Evolutionary conservation across 2,329 filamentous ascomycete species (phyloP).

Genomic region (Penicillium expansum): DNA sequence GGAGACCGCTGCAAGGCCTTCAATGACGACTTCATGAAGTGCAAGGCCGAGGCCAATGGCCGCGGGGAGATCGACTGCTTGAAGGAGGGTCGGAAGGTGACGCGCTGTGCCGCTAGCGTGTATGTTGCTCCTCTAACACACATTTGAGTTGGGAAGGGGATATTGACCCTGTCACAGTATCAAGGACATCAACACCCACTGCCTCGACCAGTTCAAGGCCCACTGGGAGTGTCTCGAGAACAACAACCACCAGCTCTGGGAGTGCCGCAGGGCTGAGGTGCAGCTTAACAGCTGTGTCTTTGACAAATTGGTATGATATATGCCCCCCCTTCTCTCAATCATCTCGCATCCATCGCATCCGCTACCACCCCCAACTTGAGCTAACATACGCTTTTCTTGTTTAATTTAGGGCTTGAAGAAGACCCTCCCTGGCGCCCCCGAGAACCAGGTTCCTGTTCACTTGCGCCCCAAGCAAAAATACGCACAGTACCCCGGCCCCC

Average conservation of each 20-base stretch:
- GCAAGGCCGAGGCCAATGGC: slow-evolving; percentile 92
- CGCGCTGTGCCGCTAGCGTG: slow-evolving; percentile 94
- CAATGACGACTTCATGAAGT: slow-evolving; percentile 99
- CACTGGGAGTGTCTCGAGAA: slow-evolving; percentile 97
- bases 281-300: slow-evolving; percentile 93
- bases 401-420: slow-evolving; percentile 70
- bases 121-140: slow-evolving; percentile 53
- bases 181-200: slow-evolving; percentile 94
- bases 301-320: slow-evolving; percentile 77
- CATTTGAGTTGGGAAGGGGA: background rate
- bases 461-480: slow-evolving; percentile 57
- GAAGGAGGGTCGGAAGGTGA: slow-evolving; percentile 94
- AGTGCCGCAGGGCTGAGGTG: slow-evolving; percentile 85
- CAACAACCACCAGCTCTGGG: slow-evolving; percentile 97
- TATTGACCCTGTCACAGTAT: slow-evolving; percentile 55
- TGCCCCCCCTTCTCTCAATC: background rate
- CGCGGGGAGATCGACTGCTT: slow-evolving; percentile 90
- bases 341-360: background rate
- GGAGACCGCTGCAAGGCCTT: slow-evolving; percentile 90
- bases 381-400: slow-evolving; percentile 1
- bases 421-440: slow-evolving; percentile 70
- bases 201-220: slow-evolving; percentile 81
- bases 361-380: background rate
- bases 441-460: slow-evolving; percentile 69
- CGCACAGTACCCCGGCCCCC: slow-evolving; percentile 40